Conservation (phyloP, 805 yeast genomes). For the Torulaspora delbrueckii region DNA sequence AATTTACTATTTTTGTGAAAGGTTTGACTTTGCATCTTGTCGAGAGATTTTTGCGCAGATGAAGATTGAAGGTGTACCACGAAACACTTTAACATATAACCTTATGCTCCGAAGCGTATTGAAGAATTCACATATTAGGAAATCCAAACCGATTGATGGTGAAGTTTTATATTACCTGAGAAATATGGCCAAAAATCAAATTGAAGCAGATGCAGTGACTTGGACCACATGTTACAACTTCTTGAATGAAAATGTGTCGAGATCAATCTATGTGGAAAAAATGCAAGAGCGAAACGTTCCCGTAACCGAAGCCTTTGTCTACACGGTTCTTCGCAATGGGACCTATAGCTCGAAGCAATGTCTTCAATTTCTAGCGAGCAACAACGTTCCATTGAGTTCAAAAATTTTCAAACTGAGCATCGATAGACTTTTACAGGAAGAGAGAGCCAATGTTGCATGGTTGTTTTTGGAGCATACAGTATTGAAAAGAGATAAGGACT, state of each 20-base stretch:
- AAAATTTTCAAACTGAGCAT: slow-evolving; percentile 28
- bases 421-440: slow-evolving; percentile 26
- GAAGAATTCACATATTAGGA: slow-evolving; percentile 28
- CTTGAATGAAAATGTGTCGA: slow-evolving; percentile 35
- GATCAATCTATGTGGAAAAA: slow-evolving; percentile 31
- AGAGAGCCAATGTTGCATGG: slow-evolving; percentile 32
- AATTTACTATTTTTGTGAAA: slow-evolving; percentile 38
- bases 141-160: slow-evolving; percentile 24
- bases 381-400: slow-evolving; percentile 27
- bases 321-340: slow-evolving; percentile 26
- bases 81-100: slow-evolving; percentile 40
- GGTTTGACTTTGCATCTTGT: slow-evolving; percentile 40
- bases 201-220: slow-evolving; percentile 37
- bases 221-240: slow-evolving; percentile 37
- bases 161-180: slow-evolving; percentile 31
- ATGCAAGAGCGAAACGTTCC: slow-evolving; percentile 34
- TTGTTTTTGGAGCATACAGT: slow-evolving; percentile 22
- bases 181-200: slow-evolving; percentile 29
- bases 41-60: slow-evolving; percentile 40
- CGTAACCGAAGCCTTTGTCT: slow-evolving; percentile 26
- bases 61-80: slow-evolving; percentile 33
- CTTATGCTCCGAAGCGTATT: slow-evolving; percentile 34
- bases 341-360: slow-evolving; percentile 18
- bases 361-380: slow-evolving; percentile 23
- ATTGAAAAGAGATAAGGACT: slow-evolving; percentile 7